These are phyloP conservation scores for Jacaranda copaia DNA, from an alignment of 257 asterid species.

Conservation along the genomic window DNA sequence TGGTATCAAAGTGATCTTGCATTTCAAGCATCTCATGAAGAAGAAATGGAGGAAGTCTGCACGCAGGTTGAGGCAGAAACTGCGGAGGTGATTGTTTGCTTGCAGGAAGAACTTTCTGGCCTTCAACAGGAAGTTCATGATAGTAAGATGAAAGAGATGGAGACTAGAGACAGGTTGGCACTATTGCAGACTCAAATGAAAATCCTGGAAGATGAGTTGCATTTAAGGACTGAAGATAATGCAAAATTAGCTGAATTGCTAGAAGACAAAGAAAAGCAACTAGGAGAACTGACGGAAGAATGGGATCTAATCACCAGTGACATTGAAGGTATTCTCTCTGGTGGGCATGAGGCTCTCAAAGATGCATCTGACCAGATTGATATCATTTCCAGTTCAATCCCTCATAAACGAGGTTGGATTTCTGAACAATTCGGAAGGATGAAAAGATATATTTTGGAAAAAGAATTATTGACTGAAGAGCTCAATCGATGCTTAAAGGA, in stretches of 20 bases:
- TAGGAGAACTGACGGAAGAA: conserved; percentile 54
- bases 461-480: conserved; percentile 69
- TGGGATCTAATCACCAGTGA: conserved; percentile 64
- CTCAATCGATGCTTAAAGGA: conserved; percentile 76
- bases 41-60: conserved; percentile 82
- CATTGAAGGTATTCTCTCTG: conserved; percentile 69
- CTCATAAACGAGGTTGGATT: conserved; percentile 59
- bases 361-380: conserved; percentile 72
- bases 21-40: conserved; percentile 65
- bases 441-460: conserved; percentile 65
- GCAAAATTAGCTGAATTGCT: conserved; percentile 54
- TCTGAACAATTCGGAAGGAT: conserved; percentile 72
- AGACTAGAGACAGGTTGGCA: conserved; percentile 54
- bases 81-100: conserved; percentile 94
- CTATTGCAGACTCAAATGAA: conserved; percentile 56
- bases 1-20: conserved; percentile 68
- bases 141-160: conserved; percentile 70
- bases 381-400: conserved; percentile 58
- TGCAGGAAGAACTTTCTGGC: conserved; percentile 87
- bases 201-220: conserved; percentile 54
- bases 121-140: conserved; percentile 85
- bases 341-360: conserved; percentile 74
- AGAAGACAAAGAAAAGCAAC: conserved; percentile 62
- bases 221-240: conserved; percentile 56
- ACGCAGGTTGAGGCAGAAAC: conserved; percentile 98